Percentiles rank a stretch among this genome's conserved stretches.
phyloP scores from a whole-genome alignment of 441 rosid genomes.

The Erodium texanum region DNA sequence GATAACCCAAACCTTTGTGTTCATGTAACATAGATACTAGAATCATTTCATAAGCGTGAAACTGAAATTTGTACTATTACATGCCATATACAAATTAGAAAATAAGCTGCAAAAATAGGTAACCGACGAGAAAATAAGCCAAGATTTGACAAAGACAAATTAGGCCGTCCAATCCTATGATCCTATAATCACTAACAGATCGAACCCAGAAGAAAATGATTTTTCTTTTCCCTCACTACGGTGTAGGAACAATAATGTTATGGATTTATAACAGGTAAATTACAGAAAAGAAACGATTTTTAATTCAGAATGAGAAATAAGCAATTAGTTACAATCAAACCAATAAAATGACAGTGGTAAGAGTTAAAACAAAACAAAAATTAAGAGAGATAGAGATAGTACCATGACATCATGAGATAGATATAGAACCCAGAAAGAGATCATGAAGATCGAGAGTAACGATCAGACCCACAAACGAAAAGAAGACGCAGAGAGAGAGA shows the following conservation, averaged over 20 bases:
- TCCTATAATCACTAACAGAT: background rate
- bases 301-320: background rate
- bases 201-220: too few relatives aligned
- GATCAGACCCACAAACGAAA: too few relatives aligned
- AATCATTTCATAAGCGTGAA: background rate
- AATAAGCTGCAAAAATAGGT: background rate
- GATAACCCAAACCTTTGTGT: background rate
- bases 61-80: background rate
- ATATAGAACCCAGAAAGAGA: background rate
- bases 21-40: too few relatives aligned
- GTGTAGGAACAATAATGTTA: background rate
- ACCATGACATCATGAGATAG: background rate
- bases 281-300: background rate
- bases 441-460: too few relatives aligned
- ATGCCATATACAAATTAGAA: background rate
- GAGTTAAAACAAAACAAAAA: too few relatives aligned
- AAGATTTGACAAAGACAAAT: too few relatives aligned
- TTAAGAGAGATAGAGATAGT: background rate
- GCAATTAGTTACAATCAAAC: too few relatives aligned
- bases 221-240: background rate
- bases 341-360: too few relatives aligned
- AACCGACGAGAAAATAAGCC: too few relatives aligned
- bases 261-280: background rate
- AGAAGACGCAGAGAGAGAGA: background rate
- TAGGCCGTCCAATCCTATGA: too few relatives aligned